Base-by-base conservation (phyloP, 306 rosid species). In the Cajanus cajan region DNA sequence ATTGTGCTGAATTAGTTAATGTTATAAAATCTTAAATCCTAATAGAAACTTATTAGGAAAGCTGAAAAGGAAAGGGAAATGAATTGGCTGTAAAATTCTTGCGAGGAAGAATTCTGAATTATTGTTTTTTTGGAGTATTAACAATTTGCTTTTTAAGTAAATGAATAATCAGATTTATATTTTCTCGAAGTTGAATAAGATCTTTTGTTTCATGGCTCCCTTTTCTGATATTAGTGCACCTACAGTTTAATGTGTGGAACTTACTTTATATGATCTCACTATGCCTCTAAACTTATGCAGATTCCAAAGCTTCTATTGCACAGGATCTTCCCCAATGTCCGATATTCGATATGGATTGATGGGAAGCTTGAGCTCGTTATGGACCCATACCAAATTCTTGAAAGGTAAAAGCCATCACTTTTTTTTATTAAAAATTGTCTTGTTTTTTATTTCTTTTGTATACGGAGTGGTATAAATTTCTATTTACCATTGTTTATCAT, bases 301-400 rank as follows among this genome's bases (percentile, higher is more conserved):
- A 72, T 95, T 85, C 97, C 98, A n/a, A 95, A 95, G 90, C 97
- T 95, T 87, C 97, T 95, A 52, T 80, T 95, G 83, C 99, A 95
- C 84, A 93, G 99, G 84, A 86, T 95, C 86, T 95, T 95, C 68
- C 94, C 99, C 61, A 93, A 91, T 76, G 84, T 89, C 54, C 85
- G 94, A 79, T 95, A 93, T 83, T 95, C 98, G 59, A 71, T 91
- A 77, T 95, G 99, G 99, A 89, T 93, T 78, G 99, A 95, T 83
- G 99, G 98, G 76, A 95, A 95, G 83, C 98, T 95, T 82, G 76
- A 83, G 89, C 99, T 95, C 63, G 89, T 85, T 69, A 87, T 40
- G 65, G 99, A 95, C 79, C 99, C 99, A 28, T 93, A 86, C 82
- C 91, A 91, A 87, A 11, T 93, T 84, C 93, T 95, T 78, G 99